Percentiles rank a stretch among this genome's conserved stretches.
phyloP scores from a whole-genome alignment of 805 yeast genomes.

The Barnettozyma californica region DNA sequence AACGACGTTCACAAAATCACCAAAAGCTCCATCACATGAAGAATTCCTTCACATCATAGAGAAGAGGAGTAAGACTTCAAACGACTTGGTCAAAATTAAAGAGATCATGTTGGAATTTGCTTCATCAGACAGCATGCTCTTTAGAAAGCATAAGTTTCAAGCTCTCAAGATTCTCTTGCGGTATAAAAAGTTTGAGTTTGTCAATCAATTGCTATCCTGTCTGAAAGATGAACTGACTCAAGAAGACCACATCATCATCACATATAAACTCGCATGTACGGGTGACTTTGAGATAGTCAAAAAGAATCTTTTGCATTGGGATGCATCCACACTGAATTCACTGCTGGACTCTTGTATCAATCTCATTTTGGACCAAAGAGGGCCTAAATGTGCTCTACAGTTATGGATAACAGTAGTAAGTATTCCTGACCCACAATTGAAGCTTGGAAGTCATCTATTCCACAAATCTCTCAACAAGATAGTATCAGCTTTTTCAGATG shows the following conservation, averaged over 20 bases:
- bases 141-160: slow-evolving; percentile 1
- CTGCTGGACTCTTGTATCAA: neutral
- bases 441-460: neutral
- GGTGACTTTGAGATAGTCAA: neutral
- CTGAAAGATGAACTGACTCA: neutral
- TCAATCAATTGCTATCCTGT: slow-evolving; percentile 3
- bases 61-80: slow-evolving; percentile 1
- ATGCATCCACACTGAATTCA: neutral
- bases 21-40: neutral
- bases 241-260: neutral
- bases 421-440: neutral
- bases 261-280: neutral
- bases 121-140: neutral
- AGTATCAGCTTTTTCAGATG: neutral
- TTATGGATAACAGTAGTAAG: slow-evolving; percentile 1
- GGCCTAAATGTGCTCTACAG: neutral
- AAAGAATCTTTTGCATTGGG: neutral
- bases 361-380: neutral
- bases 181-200: slow-evolving; percentile 11
- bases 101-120: neutral
- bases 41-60: neutral
- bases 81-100: slow-evolving; percentile 2
- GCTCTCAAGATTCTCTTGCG: slow-evolving; percentile 7
- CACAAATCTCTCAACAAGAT: neutral
- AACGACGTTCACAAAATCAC: neutral